Evolutionary conservation across 2,329 filamentous ascomycete genomes (phyloP), one percentile per base, ranked within the genome.

Genomic region (Colletotrichum acutatum): DNA sequence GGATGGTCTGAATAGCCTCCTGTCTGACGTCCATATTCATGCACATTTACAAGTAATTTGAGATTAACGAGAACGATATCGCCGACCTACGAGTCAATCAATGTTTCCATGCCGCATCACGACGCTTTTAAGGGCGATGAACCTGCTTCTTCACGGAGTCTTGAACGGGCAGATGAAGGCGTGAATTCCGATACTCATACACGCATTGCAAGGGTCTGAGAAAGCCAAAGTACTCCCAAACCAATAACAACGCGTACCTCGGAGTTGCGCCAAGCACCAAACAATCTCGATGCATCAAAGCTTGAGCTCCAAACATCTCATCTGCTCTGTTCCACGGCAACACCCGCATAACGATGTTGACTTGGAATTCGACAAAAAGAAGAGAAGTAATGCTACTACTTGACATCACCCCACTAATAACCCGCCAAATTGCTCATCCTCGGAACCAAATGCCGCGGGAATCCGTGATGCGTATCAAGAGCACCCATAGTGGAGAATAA

Each of bases 101-200:
- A 4, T 49, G 22, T 49, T 0, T 49, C 4, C 42, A 49, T n/a
- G 5, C 37, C 8, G 5, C 19, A n/a, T 9, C 8, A 7, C 7
- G 19, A 8, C 4, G 1, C 42, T 8, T n/a, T 19, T 0, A 5
- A 9, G 8, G 19, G 42, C 19, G 9, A 19, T 1, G 7, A 11
- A 19, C 19, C 19, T n/a, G 19, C 42, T 9, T n/a, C 8, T 4
- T 49, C n/a, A n/a, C n/a, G 42, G 9, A 49, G 7, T n/a, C 19
- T 4, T 49, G 8, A 19, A n/a, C n/a, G n/a, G n/a, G 8, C 42
- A 19, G 8, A 49, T 3, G 16, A 16, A 42, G 16, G 12, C 37
- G 5, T 3, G 37, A 42, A 3, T 42, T 42, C 0, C 6, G 14
- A 42, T 19, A 16, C 12, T 12, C 37, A 0, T 1, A 42, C 37